These are phyloP conservation scores for Pleurotus cornucopiae DNA, from an alignment of 768 basidiomycete genomes.

Conservation along the genomic window DNA sequence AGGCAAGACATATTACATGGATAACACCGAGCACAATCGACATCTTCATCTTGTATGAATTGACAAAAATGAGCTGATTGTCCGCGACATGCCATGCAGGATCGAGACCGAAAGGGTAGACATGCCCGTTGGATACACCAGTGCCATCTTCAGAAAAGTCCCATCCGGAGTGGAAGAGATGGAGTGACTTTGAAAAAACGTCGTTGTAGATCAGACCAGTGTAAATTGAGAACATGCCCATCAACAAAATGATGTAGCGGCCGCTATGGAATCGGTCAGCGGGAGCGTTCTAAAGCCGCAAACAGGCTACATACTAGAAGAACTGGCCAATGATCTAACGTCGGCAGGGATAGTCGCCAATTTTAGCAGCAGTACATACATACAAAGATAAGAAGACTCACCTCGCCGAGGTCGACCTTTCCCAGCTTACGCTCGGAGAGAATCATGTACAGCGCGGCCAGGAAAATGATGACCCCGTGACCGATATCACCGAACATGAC, in stretches of 20 bases:
- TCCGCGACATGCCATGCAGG: conserved; percentile 93
- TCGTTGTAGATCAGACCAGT: conserved; percentile 99
- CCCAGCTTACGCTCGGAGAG: conserved; percentile 76
- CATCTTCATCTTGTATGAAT: conserved; percentile 99
- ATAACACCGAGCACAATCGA: conserved; percentile 93
- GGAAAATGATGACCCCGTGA: conserved; percentile 81
- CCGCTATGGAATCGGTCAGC: conserved; percentile 49
- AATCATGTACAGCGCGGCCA: conserved; percentile 82
- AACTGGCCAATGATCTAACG: conserved; percentile 77
- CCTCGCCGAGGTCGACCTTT: conserved; percentile 72
- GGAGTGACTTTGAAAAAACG: conserved; percentile 90
- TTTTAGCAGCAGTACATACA: neutral
- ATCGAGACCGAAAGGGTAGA: conserved; percentile 94
- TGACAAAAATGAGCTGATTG: conserved; percentile 89
- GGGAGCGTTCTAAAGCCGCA: conserved; percentile 3
- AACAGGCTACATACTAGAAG: conserved; percentile 73
- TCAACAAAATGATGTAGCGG: conserved; percentile 96
- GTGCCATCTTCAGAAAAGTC: conserved; percentile 48
- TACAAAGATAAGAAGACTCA: conserved; percentile 23
- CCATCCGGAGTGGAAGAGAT: conserved; percentile 89
- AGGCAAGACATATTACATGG: conserved; percentile 53
- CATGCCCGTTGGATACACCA: conserved; percentile 56
- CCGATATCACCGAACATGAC: conserved; percentile 99
- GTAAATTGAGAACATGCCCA: conserved; percentile 97
- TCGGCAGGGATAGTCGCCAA: neutral